Evolutionary conservation across 805 yeast species (phyloP).

Genomic region (Candida vartiovaarae): DNA sequence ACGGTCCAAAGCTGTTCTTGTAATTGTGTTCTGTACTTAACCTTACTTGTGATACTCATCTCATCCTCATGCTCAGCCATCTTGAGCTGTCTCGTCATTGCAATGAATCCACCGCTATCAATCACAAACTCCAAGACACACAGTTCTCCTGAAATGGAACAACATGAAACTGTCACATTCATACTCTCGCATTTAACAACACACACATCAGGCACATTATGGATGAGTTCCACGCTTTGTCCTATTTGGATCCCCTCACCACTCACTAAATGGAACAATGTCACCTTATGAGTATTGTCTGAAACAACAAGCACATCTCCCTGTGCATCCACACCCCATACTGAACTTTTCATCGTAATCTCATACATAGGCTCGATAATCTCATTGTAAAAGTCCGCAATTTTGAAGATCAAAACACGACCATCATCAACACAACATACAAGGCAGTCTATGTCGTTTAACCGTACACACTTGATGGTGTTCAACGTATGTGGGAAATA

Average conservation of each 20-base stretch:
- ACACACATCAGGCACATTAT: conserved; percentile 51
- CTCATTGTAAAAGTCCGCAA: conserved; percentile 19
- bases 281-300: conserved; percentile 45
- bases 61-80: too few relatives aligned
- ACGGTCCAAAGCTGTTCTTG: conserved; percentile 52
- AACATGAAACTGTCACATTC: conserved; percentile 29
- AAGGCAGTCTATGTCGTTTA: conserved; percentile 36
- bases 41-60: conserved; percentile 11
- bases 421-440: conserved; percentile 54
- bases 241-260: conserved; percentile 19
- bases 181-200: conserved; percentile 25
- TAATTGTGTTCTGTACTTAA: conserved; percentile 29
- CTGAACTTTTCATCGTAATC: conserved; percentile 33
- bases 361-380: conserved; percentile 26
- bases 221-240: conserved; percentile 36
- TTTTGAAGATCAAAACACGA: conserved; percentile 31
- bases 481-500: conserved; percentile 52
- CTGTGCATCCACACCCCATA: conserved; percentile 57
- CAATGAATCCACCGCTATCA: too few relatives aligned
- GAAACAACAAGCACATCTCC: conserved; percentile 38
- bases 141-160: conserved; percentile 38
- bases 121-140: conserved; percentile 12
- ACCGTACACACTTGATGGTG: conserved; percentile 32
- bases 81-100: too few relatives aligned
- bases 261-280: conserved; percentile 29